Evolutionary conservation across 2,329 filamentous ascomycete species (phyloP), one percentile per base, ranked within the genome.

Genomic region (Tricladium varicosporioides): DNA sequence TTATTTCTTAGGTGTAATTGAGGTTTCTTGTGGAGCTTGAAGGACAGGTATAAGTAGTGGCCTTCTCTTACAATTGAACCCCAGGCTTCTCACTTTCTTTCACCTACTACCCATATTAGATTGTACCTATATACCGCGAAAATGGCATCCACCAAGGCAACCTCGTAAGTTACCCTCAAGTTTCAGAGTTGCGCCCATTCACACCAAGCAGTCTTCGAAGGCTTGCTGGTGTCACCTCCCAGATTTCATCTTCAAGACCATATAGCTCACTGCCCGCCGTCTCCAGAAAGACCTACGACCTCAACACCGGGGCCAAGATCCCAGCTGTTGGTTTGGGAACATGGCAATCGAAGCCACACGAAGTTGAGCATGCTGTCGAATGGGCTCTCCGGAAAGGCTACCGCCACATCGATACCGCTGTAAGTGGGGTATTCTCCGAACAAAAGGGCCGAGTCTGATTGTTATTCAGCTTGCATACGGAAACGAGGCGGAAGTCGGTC

Each of bases 231-330:
- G 19, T 68, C 32, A 51, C 57, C 13, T 62, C 59, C 18, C 60
- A 66, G 3, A 42, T 64, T 11, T 54, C 54, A 18, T 51, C 54
- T 43, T 46, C 32, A 33, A 53, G 57, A 49, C n/a, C 53, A 48
- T 60, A 51, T 44, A 63, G 61, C 63, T 67, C 65, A 65, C 62
- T 51, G 22, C 40, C 47, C 8, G 32, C 32, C 18, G 15, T 48
- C 43, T 56, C 60, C 57, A 73, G 71, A 59, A 80, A 79, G 67
- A 81, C 83, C 68, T 87, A 86, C 70, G 85, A 82, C 64, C 83
- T 91, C 72, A 89, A 90, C 76, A 87, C 85, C 53, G 89, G 90
- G 58, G 87, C 82, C 72, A 86, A 89, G 75, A 94, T 94, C 60
- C 88, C 88, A 56, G 85, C 86, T 65, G 74, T 92, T 63, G 89